phyloP scores from a whole-genome alignment of 257 asterid genomes.

The Paraleonurus japonicus region DNA sequence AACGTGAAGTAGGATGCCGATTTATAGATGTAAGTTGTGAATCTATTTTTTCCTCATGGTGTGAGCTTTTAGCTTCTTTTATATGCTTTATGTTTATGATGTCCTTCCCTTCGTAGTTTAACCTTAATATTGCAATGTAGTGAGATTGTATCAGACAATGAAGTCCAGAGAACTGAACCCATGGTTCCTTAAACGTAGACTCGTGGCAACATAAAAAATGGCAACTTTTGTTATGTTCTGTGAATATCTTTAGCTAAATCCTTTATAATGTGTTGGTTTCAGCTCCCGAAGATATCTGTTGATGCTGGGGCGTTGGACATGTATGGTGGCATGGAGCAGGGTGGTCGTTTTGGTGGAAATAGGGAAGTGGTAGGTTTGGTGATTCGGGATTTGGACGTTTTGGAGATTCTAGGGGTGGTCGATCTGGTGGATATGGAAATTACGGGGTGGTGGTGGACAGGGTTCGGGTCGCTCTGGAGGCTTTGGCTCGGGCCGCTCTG shows the following conservation, averaged over 20 bases:
- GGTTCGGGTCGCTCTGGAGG: conserved; percentile 39
- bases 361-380: conserved; percentile 55
- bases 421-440: conserved; percentile 37
- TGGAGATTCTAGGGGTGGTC: conserved; percentile 51
- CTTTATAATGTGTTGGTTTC: conserved; percentile 19
- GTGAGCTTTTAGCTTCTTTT: conserved; percentile 7
- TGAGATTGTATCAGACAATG: not conserved
- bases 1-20: conserved; percentile 86
- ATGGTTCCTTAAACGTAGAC: not conserved
- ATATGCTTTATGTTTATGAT: conserved; percentile 6
- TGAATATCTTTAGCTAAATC: conserved; percentile 14
- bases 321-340: conserved; percentile 45
- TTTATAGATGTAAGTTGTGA: conserved; percentile 59
- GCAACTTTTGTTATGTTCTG: not conserved
- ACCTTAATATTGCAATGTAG: not conserved
- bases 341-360: conserved; percentile 38
- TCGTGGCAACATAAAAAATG: not conserved
- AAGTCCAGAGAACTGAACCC: not conserved
- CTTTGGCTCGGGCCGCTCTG: conserved; percentile 48
- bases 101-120: not conserved
- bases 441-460: conserved; percentile 37
- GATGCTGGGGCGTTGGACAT: conserved; percentile 53
- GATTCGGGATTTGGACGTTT: conserved; percentile 59
- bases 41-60: conserved; percentile 10
- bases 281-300: conserved; percentile 73